These are phyloP conservation scores for Globisporangium canariense DNA, from an alignment of 352 stramenopile genomes.

Conservation along the genomic window DNA sequence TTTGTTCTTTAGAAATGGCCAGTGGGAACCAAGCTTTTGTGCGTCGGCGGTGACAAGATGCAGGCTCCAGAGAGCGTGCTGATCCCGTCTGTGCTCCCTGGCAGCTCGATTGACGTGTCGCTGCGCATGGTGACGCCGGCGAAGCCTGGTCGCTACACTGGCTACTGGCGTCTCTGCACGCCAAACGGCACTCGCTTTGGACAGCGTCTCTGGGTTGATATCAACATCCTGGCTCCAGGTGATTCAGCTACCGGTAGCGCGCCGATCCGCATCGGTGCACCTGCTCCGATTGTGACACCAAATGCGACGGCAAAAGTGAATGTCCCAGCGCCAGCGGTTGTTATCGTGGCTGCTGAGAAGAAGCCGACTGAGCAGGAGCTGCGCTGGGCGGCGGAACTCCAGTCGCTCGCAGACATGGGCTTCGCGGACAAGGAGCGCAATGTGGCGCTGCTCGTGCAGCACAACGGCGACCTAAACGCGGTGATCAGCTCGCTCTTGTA, in stretches of 20 bases:
- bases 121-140: constrained; percentile 53
- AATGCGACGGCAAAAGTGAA: constrained; percentile 18
- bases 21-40: constrained; percentile 58
- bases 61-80: constrained; percentile 66
- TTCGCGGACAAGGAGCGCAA: constrained; percentile 61
- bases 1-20: constrained; percentile 54
- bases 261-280: constrained; percentile 37
- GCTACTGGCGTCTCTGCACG: constrained; percentile 87
- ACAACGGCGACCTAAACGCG: constrained; percentile 61
- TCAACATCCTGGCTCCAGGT: constrained; percentile 42
- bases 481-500: constrained; percentile 57
- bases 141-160: constrained; percentile 71
- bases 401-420: constrained; percentile 62
- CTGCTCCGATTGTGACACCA: constrained; percentile 26
- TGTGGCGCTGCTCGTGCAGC: constrained; percentile 45
- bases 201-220: constrained; percentile 87
- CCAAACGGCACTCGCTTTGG: constrained; percentile 81
- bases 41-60: constrained; percentile 74
- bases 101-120: constrained; percentile 71
- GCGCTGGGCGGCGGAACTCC: constrained; percentile 44
- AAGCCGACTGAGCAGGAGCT: constrained; percentile 38
- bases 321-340: constrained; percentile 28
- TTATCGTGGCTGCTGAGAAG: constrained; percentile 16
- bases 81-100: constrained; percentile 63
- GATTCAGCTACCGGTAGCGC: constrained; percentile 39